phyloP scores from a whole-genome alignment of 139 green algal species.

The Chlamydomonas incerta region DNA sequence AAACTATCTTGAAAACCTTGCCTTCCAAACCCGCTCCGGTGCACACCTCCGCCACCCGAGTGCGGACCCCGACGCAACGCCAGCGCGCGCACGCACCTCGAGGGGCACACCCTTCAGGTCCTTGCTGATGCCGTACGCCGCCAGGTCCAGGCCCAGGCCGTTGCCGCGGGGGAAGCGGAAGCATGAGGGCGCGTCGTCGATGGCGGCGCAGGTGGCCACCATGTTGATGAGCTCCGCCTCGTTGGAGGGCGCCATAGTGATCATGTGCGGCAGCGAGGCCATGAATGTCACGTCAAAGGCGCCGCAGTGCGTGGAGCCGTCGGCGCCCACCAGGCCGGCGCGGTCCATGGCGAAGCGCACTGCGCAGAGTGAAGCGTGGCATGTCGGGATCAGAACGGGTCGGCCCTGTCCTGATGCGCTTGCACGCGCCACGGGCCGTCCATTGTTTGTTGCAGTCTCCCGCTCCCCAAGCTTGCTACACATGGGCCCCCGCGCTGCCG shows the following conservation, averaged over 20 bases:
- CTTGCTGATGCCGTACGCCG: conserved; percentile 73
- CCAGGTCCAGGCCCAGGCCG: conserved; percentile 94
- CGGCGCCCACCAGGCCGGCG: conserved; percentile 96
- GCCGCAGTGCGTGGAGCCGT: conserved; percentile 96
- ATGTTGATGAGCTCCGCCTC: conserved; percentile 96
- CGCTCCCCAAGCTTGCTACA: too few species aligned
- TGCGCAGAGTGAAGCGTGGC: background rate
- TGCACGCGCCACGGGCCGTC: too few species aligned
- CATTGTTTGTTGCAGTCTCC: too few species aligned
- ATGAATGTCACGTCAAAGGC: conserved; percentile 97
- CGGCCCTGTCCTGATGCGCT: too few species aligned
- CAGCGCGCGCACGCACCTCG: conserved; percentile 64
- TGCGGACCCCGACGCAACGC: too few species aligned
- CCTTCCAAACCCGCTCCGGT: background rate
- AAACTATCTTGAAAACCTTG: too few species aligned
- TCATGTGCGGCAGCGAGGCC: conserved; percentile 97
- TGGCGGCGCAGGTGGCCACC: conserved; percentile 91
- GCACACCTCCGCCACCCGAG: background rate
- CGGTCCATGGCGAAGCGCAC: conserved; percentile 98
- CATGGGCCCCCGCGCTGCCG: too few species aligned
- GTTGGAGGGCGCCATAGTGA: conserved; percentile 95
- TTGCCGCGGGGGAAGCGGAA: conserved; percentile 97
- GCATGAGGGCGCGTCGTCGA: conserved; percentile 94
- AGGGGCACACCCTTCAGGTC: conserved; percentile 91
- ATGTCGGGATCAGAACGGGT: too few species aligned